phyloP scores from a whole-genome alignment of 2,329 filamentous ascomycete genomes.

The Penicillium janthinellum region DNA sequence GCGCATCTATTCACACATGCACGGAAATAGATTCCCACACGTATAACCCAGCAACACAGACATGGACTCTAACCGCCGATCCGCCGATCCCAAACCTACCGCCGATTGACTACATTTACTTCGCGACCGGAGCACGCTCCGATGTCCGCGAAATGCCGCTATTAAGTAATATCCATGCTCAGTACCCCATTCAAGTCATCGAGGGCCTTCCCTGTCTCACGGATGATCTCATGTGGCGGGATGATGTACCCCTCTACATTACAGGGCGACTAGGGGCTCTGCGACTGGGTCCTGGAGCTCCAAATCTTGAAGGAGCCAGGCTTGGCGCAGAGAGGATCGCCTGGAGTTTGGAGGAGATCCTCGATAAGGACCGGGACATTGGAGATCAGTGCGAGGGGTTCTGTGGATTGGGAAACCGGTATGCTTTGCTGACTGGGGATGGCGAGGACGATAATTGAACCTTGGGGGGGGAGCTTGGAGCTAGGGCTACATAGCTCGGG shows the following conservation, averaged over 20 bases:
- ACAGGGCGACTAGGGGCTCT: constrained; percentile 69
- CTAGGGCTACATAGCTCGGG: constrained; percentile 4
- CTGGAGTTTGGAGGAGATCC: constrained; percentile 66
- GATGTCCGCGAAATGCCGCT: constrained; percentile 64
- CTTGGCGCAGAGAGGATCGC: constrained; percentile 72
- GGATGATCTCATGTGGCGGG: constrained; percentile 74
- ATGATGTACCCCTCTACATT: constrained; percentile 72
- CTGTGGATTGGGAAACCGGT: constrained; percentile 45
- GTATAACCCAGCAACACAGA: constrained; percentile 53
- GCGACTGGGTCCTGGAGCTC: constrained; percentile 70
- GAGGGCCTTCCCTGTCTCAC: constrained; percentile 73
- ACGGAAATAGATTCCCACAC: constrained; percentile 58
- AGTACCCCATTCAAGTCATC: constrained; percentile 63
- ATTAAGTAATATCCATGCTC: constrained; percentile 59
- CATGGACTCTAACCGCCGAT: constrained; percentile 56
- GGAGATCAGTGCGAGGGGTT: constrained; percentile 38
- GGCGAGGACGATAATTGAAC: constrained; percentile 8
- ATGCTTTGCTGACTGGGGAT: constrained; percentile 33
- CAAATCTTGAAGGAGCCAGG: constrained; percentile 73
- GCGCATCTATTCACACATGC: constrained; percentile 58
- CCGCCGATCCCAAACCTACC: constrained; percentile 56
- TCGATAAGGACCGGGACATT: constrained; percentile 39
- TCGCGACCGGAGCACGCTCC: constrained; percentile 71
- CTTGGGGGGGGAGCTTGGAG: background rate
- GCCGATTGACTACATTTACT: constrained; percentile 68